These are phyloP conservation scores for Mrakia blollopis DNA, from an alignment of 768 basidiomycete species.

Conservation along the genomic window DNA sequence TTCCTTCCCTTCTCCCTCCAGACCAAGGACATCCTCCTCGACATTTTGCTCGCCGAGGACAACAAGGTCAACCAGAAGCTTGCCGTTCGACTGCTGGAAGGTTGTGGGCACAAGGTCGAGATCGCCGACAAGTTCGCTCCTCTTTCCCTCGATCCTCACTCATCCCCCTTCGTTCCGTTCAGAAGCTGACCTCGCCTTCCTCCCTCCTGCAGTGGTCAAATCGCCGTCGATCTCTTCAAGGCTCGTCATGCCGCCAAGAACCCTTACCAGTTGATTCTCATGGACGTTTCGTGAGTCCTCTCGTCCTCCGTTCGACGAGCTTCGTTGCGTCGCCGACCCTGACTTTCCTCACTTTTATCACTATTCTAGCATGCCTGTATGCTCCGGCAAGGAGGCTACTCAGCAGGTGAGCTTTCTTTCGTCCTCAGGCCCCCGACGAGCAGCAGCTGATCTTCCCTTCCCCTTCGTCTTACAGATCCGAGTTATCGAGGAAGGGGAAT, in stretches of 20 bases:
- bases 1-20: neutral
- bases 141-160: neutral
- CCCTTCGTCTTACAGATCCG: constrained; percentile 45
- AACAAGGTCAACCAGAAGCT: constrained; percentile 53
- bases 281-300: neutral
- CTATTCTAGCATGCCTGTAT: constrained; percentile 54
- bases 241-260: constrained; percentile 53
- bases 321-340: neutral
- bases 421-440: constrained; percentile 48
- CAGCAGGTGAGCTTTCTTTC: constrained; percentile 49
- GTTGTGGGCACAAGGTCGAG: constrained; percentile 89
- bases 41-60: constrained; percentile 94
- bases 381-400: constrained; percentile 98
- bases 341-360: neutral
- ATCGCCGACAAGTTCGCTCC: constrained; percentile 76
- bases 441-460: neutral
- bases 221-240: constrained; percentile 34
- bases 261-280: constrained; percentile 83
- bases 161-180: neutral
- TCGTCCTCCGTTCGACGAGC: neutral
- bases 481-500: constrained; percentile 68
- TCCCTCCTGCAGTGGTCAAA: constrained; percentile 12
- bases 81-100: constrained; percentile 93
- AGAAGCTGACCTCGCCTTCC: constrained; percentile 36
- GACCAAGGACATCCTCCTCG: constrained; percentile 75